Evolutionary conservation across 2,329 filamentous ascomycete genomes (phyloP).

Genomic region (Colletotrichum horii): DNA sequence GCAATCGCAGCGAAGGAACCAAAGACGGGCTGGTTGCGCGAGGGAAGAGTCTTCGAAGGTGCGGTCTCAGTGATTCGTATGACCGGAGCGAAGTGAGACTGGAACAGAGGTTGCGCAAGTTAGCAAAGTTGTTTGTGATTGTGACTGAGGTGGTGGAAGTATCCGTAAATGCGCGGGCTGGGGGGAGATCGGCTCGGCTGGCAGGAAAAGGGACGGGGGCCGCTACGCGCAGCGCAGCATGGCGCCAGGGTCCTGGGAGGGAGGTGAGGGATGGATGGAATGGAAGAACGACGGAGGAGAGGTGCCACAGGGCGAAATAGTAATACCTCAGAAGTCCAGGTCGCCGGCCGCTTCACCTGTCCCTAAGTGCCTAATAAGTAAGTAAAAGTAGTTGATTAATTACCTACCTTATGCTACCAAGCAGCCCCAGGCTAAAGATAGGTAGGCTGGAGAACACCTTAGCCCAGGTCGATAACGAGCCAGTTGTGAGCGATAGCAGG

Average conservation of each 20-base stretch:
- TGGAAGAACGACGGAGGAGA: not conserved
- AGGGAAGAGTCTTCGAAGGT: not conserved
- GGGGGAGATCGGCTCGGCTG: not conserved
- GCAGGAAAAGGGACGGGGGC: not conserved
- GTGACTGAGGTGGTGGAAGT: not conserved
- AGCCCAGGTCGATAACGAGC: not conserved
- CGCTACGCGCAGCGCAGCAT: not conserved
- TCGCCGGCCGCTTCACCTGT: not conserved
- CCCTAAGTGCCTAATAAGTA: not conserved
- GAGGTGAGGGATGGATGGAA: not conserved
- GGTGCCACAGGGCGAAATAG: not conserved
- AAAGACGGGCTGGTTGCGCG: not conserved
- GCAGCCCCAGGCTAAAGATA: not conserved
- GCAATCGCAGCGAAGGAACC: not conserved
- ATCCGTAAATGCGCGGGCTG: conserved; percentile 12
- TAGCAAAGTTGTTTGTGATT: not conserved
- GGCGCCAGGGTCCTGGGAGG: conserved; percentile 5
- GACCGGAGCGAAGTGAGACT: not conserved
- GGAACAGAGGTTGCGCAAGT: conserved; percentile 3
- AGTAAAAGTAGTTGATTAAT: not conserved
- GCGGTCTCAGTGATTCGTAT: not conserved
- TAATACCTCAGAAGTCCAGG: not conserved
- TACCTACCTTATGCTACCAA: not conserved
- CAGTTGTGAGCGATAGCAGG: conserved; percentile 14
- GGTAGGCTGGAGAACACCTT: not conserved